Conservation (phyloP, 441 rosid species). For the Theobroma grandiflorum region DNA sequence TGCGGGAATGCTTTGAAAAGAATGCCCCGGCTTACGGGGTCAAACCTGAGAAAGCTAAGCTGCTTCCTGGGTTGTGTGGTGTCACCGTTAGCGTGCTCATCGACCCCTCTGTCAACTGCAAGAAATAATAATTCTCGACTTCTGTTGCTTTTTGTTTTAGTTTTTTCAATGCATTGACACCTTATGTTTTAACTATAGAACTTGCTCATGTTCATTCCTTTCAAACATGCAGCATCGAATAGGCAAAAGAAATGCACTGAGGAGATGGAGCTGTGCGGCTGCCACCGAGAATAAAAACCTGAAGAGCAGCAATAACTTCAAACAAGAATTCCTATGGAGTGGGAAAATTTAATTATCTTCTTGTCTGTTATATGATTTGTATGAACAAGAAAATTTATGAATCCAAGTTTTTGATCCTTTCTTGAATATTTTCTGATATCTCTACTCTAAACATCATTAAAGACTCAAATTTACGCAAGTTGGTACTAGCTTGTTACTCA, state of each 20-base stretch:
- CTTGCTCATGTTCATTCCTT: background rate
- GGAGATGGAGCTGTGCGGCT: background rate
- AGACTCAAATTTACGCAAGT: background rate
- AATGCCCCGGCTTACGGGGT: background rate
- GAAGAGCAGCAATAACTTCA: background rate
- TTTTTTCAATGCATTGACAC: background rate
- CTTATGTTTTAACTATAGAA: background rate
- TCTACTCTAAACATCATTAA: background rate
- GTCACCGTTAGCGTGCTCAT: background rate
- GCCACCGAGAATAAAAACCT: background rate
- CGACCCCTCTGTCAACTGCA: constrained; percentile 17
- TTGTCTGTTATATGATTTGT: background rate
- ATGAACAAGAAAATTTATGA: background rate
- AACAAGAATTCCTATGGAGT: background rate
- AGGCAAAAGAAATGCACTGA: background rate
- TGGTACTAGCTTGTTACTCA: background rate
- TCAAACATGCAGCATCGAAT: background rate
- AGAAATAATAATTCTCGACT: background rate
- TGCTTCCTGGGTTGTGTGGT: constrained; percentile 6
- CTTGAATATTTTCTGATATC: background rate
- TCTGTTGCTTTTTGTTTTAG: background rate
- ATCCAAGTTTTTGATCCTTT: background rate
- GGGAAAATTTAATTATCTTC: background rate
- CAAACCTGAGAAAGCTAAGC: constrained; percentile 14
- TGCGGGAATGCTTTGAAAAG: constrained; percentile 18